Evolutionary conservation across 768 basidiomycete genomes (phyloP).

Genomic region (Cytidiella melzeri): DNA sequence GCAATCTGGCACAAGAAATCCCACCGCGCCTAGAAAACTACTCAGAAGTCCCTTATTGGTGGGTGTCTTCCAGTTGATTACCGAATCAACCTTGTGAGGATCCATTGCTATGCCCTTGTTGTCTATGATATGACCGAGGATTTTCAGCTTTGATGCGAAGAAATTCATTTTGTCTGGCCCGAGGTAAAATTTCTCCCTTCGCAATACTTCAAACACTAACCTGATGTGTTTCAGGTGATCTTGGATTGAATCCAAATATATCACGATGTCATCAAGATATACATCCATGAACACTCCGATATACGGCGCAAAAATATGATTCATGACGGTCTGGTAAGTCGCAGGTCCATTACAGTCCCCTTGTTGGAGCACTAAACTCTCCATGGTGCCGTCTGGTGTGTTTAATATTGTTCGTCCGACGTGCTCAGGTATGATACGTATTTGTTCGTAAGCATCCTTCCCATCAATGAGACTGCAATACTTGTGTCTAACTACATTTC

Average conservation of each 20-base stretch:
- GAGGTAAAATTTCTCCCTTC: slow-evolving; percentile 16
- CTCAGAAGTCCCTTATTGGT: too few species aligned
- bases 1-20: slow-evolving; percentile 30
- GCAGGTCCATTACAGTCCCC: slow-evolving; percentile 39
- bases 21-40: slow-evolving; percentile 28
- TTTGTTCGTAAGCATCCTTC: too few species aligned
- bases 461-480: slow-evolving; percentile 12
- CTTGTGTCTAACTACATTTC: slow-evolving; percentile 8
- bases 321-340: slow-evolving; percentile 24
- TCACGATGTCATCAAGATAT: slow-evolving; percentile 28
- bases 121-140: slow-evolving; percentile 31
- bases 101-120: slow-evolving; percentile 37
- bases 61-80: slow-evolving; percentile 26
- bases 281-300: slow-evolving; percentile 27
- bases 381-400: slow-evolving; percentile 29
- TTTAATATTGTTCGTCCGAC: slow-evolving; percentile 29
- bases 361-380: slow-evolving; percentile 24
- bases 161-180: too few species aligned
- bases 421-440: slow-evolving; percentile 26
- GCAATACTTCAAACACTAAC: slow-evolving; percentile 10
- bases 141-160: slow-evolving; percentile 12
- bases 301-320: slow-evolving; percentile 20
- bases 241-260: slow-evolving; percentile 23
- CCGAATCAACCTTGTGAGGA: slow-evolving; percentile 34
- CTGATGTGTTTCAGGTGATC: slow-evolving; percentile 22